Evolutionary conservation across 768 basidiomycete species (phyloP), one percentile per base, ranked within the genome.

Genomic region (Leccinum obscurum): DNA sequence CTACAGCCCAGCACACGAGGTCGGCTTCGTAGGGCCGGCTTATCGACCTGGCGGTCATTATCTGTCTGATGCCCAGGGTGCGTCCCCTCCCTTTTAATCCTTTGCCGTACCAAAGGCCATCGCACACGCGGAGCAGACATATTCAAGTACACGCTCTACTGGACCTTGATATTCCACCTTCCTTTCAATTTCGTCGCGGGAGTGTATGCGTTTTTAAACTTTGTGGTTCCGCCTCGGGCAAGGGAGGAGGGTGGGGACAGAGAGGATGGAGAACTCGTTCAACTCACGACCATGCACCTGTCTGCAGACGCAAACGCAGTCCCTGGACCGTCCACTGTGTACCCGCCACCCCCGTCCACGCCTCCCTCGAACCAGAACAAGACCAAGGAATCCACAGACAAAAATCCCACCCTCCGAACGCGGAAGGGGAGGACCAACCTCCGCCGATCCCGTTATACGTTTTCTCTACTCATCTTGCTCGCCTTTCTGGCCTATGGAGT

Each of bases 91-190:
- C 41, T 10, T 22, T 6, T 8, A 32, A 32, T 32, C n/a, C 4
- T 44, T 44, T 4, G 4, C 6, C 9, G 4, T 41, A 10, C 6
- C 35, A 34, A 34, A 13, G 34, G 34, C 41, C 39, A 39, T 39
- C 22, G 35, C 39, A 44, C 13, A 37, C 51, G 7, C 26, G 4
- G 20, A 17, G 26, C 30, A 81, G 80, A 78, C 49, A 62, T 82
- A 50, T 81, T 80, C 65, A 70, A 63, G 13, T 81, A 81, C 69
- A 81, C 79, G 10, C 71, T 82, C 11, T 81, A 80, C 63, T 81
- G 80, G 80, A 78, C 78, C 1, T 57, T 81, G n/a, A 69, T 81
- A 28, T 77, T 81, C 63, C 76, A 81, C 65, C 70, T 70, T n/a
- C 80, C 81, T 0, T 67, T 76, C 46, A 81, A 44, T 44, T 44